Evolutionary conservation across 805 yeast species (phyloP).

Genomic region (Priceomyces carsonii): DNA sequence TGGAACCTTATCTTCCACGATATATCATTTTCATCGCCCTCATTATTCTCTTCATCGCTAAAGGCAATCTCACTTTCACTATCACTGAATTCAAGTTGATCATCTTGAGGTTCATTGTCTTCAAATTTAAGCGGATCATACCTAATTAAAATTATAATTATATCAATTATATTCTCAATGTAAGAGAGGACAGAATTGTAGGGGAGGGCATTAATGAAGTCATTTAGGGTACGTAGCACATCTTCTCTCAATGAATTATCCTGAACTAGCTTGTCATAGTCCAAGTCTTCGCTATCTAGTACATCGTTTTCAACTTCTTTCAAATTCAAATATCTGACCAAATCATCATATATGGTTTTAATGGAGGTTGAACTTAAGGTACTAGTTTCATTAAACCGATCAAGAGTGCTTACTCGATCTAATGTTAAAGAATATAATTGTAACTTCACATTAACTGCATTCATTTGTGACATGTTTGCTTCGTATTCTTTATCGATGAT

Average conservation of each 20-base stretch:
- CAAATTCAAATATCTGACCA: conserved; percentile 21
- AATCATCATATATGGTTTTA: conserved; percentile 16
- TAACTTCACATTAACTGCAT: conserved; percentile 9
- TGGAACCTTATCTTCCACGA: conserved; percentile 63
- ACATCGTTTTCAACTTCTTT: conserved; percentile 15
- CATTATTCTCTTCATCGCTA: conserved; percentile 37
- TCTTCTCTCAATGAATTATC: conserved; percentile 54
- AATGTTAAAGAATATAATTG: conserved; percentile 16
- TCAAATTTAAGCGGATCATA: conserved; percentile 36
- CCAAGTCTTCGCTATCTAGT: conserved; percentile 34
- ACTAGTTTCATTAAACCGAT: conserved; percentile 3
- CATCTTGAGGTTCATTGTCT: conserved; percentile 29
- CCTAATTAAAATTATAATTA: conserved; percentile 23
- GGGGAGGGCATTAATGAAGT: conserved; percentile 21
- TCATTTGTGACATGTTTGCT: conserved; percentile 16
- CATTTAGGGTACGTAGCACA: conserved; percentile 44
- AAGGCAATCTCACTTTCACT: conserved; percentile 44
- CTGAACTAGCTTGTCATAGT: conserved; percentile 43
- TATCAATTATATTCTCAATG: conserved; percentile 14
- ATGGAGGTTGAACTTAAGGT: conserved; percentile 6
- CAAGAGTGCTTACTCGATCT: conserved; percentile 10
- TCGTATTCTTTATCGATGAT: conserved; percentile 13
- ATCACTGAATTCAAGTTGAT: conserved; percentile 39
- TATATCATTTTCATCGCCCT: conserved; percentile 44
- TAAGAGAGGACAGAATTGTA: conserved; percentile 12